Evolutionary conservation across 352 stramenopile genomes (phyloP), one percentile per base, ranked within the genome.

Genomic region (Pythium aquatile): DNA sequence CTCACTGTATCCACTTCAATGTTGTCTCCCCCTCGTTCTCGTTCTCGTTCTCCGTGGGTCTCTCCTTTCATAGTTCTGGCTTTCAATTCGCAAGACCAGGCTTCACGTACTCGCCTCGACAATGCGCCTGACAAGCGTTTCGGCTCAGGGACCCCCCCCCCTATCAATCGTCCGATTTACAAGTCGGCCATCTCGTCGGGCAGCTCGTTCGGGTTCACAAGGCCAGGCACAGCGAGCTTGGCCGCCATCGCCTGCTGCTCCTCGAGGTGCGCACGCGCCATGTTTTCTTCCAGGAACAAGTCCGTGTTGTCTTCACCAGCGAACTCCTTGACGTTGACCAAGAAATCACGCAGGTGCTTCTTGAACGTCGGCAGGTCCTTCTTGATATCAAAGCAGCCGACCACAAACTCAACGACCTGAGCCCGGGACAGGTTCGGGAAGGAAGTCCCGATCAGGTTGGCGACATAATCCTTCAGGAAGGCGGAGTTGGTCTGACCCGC

Each of bases 261-360:
- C 61, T 97, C 78, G 73, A 95, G 73, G 62, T 92, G 77, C 37
- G 83, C 85, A 55, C 91, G 85, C 52, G 84, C 85, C 53, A 98
- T 77, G 64, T 90, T 94, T 74, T 99, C 97, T 77, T 99, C 97
- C 47, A 95, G 74, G 76, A 96, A 99, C 56, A 99, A 78, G 51
- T 98, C 96, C 40, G 88, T 91, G 73, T 99, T 99, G 77, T 99
- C 97, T 81, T 99, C 96, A 5, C 86, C 83, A 8, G 86, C 97
- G 76, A 99, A 99, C 74, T 99, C 97, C 72, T 93, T 99, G 58
- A 99, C 84, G 66, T 98, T 96, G 58, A 99, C 97, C 30, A 99
- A 87, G 81, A 99, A 99, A 75, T 99, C 97, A 66, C 98, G 91
- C 67, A 99, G 73, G 75, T 99, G 97, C 62, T 97, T 98, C 84